Evolutionary conservation across 225 moss, liverwort and hornwort species (phyloP), one percentile per base, ranked within the genome.

Genomic region (Marchantia polymorpha): DNA sequence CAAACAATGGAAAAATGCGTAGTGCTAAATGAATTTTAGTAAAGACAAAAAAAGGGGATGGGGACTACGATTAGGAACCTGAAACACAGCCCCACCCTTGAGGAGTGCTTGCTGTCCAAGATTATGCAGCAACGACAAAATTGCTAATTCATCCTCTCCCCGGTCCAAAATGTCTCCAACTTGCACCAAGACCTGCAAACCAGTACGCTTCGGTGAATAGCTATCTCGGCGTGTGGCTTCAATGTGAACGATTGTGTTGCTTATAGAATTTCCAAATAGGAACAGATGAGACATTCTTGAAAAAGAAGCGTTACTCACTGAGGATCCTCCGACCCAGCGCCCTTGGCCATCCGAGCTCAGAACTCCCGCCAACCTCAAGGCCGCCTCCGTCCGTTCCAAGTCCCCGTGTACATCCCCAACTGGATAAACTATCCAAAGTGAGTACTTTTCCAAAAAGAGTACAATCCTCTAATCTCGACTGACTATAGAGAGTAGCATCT

Each of bases 321-420:
- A 87, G 51, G 84, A 89, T 69, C 93, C 94, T 72, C 96, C 96
- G 26, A 83, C 83, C 96, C 96, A 97, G 49, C 91, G 91, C 81
- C 89, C 88, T 10, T 84, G 81, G 46, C 91, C 96, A 76, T 94
- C 93, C 60, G 86, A 86, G 84, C 96, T 97, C 84, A 97, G 56
- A 76, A 94, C 91, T 81, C 96, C 93, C 75, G 96, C 92, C 47
- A 97, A 82, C 78, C 85, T 92, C 71, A 97, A 83, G 47, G 96
- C 84, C 75, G 90, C 85, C 74, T 88, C 90, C 30, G 96, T 85
- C 75, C 93, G 91, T 51, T 89, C 89, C 58, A 93, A 80, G 77
- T 97, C 96, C 52, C 96, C 96, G 53, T 97, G 96, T 70, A 97
- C 79, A 84, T 97, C 96, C 83, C 96, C 96, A 84, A 97, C 96